Conservation (phyloP, 2,329 filamentous ascomycete species). For the Paracorniculantispora psalliotae region DNA sequence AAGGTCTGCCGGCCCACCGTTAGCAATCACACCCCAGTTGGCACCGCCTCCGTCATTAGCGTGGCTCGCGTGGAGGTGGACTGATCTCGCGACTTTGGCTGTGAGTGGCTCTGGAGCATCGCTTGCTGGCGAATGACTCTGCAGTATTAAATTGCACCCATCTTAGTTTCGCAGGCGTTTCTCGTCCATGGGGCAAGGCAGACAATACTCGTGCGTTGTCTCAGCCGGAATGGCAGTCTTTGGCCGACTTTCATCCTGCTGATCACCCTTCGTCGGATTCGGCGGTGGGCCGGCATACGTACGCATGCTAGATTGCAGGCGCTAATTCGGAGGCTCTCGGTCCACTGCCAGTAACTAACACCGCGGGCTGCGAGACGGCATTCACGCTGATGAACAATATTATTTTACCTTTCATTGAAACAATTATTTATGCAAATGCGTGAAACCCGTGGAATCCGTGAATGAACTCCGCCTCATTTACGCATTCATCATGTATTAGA, state of each 20-base stretch:
- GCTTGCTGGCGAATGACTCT: background rate
- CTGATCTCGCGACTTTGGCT: background rate
- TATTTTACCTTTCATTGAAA: no score
- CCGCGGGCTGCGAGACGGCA: no score
- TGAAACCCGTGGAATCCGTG: no score
- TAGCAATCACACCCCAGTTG: background rate
- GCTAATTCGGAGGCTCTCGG: background rate
- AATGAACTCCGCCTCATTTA: no score
- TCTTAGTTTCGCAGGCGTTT: background rate
- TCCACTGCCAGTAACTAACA: background rate
- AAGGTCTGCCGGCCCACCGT: background rate
- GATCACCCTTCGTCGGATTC: background rate
- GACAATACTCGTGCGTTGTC: background rate
- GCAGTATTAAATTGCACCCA: background rate
- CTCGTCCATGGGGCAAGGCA: background rate
- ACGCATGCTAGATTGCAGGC: conserved; percentile 1
- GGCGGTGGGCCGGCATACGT: conserved; percentile 6
- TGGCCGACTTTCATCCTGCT: background rate
- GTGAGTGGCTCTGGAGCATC: background rate
- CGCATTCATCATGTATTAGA: no score
- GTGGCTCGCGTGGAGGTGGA: background rate
- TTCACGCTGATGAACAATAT: no score
- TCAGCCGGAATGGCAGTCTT: background rate
- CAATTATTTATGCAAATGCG: no score
- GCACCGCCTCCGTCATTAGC: background rate